Evolutionary conservation across 768 basidiomycete genomes (phyloP).

Genomic region (Galerina marginata): DNA sequence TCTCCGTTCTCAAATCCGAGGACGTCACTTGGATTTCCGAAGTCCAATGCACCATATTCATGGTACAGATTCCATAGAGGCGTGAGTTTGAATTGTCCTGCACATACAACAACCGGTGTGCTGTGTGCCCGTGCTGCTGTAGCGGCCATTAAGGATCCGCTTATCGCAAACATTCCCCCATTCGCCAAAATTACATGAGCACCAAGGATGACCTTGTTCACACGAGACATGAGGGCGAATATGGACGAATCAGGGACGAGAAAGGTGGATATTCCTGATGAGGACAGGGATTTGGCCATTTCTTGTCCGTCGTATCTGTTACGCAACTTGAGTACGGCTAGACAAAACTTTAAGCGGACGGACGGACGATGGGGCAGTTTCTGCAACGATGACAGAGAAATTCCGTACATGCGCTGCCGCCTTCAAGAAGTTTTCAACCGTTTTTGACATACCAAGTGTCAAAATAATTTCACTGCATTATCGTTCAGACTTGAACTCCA

Average conservation of each 20-base stretch:
- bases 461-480: conserved; percentile 83
- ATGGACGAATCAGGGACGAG: conserved; percentile 96
- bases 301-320: conserved; percentile 81
- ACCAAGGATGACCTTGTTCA: conserved; percentile 95
- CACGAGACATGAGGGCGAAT: conserved; percentile 94
- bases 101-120: conserved; percentile 91
- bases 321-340: neutral
- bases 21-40: conserved; percentile 65
- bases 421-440: conserved; percentile 93
- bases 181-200: conserved; percentile 97
- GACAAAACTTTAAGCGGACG: conserved; percentile 39
- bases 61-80: conserved; percentile 90
- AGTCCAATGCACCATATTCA: conserved; percentile 84
- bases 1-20: conserved; percentile 81
- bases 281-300: conserved; percentile 83
- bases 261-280: conserved; percentile 89
- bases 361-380: conserved; percentile 90
- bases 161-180: conserved; percentile 91
- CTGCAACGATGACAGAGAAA: conserved; percentile 95
- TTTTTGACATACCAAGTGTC: conserved; percentile 86
- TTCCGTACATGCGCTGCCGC: conserved; percentile 88
- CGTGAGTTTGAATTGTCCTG: conserved; percentile 96
- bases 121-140: conserved; percentile 89
- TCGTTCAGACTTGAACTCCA: neutral
- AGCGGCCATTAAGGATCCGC: conserved; percentile 84